A percentile compares a stretch with the other conserved stretches of the same genome.
Evolutionary conservation across 352 stramenopile species (phyloP).

Genomic region (Pythium monospermum): DNA sequence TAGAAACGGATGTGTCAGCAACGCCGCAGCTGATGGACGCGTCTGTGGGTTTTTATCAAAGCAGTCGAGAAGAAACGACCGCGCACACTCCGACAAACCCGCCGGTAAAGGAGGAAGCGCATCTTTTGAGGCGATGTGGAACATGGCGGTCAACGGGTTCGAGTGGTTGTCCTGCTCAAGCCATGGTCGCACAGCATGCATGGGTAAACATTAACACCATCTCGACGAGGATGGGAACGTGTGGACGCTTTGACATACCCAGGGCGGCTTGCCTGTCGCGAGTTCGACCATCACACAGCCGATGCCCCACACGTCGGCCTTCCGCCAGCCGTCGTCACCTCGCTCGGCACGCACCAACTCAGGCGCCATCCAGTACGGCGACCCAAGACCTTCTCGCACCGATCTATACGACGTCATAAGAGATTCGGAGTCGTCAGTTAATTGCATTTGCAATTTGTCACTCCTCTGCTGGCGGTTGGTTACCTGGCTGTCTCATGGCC

Average conservation of each 20-base stretch:
- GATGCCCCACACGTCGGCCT: conserved; percentile 89
- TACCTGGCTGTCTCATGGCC: conserved; percentile 11
- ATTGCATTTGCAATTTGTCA: not conserved
- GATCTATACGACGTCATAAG: too few relatives aligned
- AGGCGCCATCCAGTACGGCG: conserved; percentile 94
- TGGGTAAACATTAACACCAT: not conserved
- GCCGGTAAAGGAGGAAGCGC: conserved; percentile 41
- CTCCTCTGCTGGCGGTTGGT: not conserved
- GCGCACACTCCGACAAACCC: conserved; percentile 30
- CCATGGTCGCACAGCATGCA: not conserved
- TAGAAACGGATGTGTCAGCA: conserved; percentile 71
- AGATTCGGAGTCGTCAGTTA: conserved; percentile 17
- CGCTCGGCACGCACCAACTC: conserved; percentile 90
- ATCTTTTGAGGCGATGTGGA: conserved; percentile 70
- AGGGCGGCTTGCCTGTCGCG: conserved; percentile 81
- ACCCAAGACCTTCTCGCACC: conserved; percentile 74
- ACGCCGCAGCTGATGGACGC: conserved; percentile 76
- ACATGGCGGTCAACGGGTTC: conserved; percentile 77
- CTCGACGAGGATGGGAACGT: not conserved
- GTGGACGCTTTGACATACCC: too few relatives aligned
- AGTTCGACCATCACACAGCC: conserved; percentile 90
- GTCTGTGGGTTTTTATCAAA: conserved; percentile 58
- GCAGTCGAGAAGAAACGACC: conserved; percentile 47
- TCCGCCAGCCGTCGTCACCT: conserved; percentile 70
- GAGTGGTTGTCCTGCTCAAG: conserved; percentile 56